A percentile compares a stretch with the other conserved stretches of the same genome.
These are phyloP conservation scores for Saprolegnia parasitica DNA, from an alignment of 352 stramenopile genomes.

Conservation along the genomic window DNA sequence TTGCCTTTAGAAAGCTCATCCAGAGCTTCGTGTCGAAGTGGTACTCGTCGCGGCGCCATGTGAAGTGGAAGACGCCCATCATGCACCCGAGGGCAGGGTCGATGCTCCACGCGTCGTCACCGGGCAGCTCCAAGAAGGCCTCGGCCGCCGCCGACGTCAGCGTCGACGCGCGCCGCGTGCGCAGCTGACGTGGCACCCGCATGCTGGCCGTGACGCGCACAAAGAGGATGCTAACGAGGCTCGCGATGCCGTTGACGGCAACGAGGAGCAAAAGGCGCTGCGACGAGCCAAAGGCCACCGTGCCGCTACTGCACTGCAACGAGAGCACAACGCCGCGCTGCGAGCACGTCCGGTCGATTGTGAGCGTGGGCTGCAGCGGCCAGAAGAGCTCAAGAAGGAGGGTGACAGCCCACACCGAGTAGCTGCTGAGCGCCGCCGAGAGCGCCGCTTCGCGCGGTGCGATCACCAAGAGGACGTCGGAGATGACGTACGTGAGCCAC, in stretches of 20 bases:
- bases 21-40: conserved; percentile 1
- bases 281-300: neutral
- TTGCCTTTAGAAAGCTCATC: neutral
- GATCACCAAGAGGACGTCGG: neutral
- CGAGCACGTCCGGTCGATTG: neutral
- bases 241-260: neutral
- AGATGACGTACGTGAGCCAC: conserved; percentile 18
- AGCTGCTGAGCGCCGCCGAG: neutral
- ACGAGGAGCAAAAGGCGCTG: neutral
- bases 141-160: neutral
- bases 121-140: neutral
- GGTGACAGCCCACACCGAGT: neutral
- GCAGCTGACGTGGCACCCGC: neutral
- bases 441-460: neutral
- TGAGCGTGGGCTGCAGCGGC: neutral
- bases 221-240: neutral
- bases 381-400: neutral
- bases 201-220: neutral
- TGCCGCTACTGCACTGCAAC: neutral
- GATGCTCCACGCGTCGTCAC: neutral
- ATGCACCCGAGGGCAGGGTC: neutral
- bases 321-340: neutral
- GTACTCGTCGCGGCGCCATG: neutral
- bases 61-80: neutral
- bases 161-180: neutral